Evolutionary conservation across 352 stramenopile genomes (phyloP).

Genomic region (Pythium rhizo-oryzae): DNA sequence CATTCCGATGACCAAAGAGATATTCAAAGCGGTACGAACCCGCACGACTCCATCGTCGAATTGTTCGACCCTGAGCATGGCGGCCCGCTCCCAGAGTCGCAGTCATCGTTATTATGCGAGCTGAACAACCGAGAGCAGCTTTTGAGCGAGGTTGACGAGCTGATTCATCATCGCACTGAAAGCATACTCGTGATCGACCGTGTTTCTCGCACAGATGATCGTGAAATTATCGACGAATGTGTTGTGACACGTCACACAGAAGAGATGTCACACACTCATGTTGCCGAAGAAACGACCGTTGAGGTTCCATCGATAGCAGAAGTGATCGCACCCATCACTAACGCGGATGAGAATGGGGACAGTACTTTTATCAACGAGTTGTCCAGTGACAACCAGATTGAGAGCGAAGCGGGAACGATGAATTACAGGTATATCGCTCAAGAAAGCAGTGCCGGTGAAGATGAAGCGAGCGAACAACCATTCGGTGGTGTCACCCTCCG

Average conservation of each 20-base stretch:
- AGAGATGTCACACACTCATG: background rate
- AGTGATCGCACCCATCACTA: no score
- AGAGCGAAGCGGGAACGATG: background rate
- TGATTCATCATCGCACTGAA: constrained; percentile 10
- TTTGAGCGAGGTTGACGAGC: constrained; percentile 20
- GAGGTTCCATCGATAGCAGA: background rate
- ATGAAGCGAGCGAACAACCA: background rate
- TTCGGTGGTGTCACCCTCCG: background rate
- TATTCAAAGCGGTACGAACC: background rate
- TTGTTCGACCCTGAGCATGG: background rate
- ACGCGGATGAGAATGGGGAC: background rate
- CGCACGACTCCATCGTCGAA: background rate
- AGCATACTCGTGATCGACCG: constrained; percentile 15
- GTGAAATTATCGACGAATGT: background rate
- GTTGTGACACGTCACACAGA: background rate
- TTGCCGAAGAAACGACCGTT: background rate
- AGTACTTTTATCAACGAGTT: background rate
- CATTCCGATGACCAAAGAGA: background rate
- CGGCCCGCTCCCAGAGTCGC: constrained; percentile 16
- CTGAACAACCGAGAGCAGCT: constrained; percentile 13
- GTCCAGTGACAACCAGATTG: background rate
- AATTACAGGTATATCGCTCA: background rate
- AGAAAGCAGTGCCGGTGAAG: background rate
- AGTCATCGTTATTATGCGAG: constrained; percentile 14
- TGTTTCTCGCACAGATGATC: background rate